Percentiles rank a stretch among this genome's conserved stretches.
Evolutionary conservation across 345 rosid species (phyloP).

Genomic region (Ceriops decandra): DNA sequence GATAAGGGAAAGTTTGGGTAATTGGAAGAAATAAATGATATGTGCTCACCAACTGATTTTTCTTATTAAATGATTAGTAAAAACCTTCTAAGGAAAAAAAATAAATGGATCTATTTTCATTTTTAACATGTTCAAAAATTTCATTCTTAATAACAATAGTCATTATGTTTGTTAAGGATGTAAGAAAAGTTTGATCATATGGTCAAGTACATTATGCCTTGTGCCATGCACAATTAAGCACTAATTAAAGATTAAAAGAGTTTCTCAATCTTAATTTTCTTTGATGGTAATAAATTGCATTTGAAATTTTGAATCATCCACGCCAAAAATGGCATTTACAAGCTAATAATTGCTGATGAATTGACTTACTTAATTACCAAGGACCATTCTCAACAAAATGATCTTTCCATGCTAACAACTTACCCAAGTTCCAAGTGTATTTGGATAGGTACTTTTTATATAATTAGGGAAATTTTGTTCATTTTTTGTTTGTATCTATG

Average conservation of each 20-base stretch:
- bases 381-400: constrained; percentile 77
- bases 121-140: constrained; percentile 55
- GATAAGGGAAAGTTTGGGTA: too few species aligned
- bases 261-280: not conserved
- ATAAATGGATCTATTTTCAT: constrained; percentile 38
- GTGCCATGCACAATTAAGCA: too few species aligned
- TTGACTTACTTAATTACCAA: constrained; percentile 78
- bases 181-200: constrained; percentile 26
- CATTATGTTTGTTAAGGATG: constrained; percentile 57
- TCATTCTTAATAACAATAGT: constrained; percentile 52
- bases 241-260: not conserved
- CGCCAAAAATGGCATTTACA: constrained; percentile 22
- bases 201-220: not conserved
- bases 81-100: constrained; percentile 34
- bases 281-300: not conserved
- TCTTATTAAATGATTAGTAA: constrained; percentile 49
- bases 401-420: constrained; percentile 89
- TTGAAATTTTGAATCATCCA: not conserved
- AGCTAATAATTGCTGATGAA: constrained; percentile 85
- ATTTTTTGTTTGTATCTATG: not conserved
- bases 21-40: not conserved
- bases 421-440: constrained; percentile 70
- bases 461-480: too few species aligned
- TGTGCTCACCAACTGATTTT: constrained; percentile 24
- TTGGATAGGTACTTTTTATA: constrained; percentile 57